Evolutionary conservation across 257 asterid genomes (phyloP).

Genomic region (Agastache rugosa): DNA sequence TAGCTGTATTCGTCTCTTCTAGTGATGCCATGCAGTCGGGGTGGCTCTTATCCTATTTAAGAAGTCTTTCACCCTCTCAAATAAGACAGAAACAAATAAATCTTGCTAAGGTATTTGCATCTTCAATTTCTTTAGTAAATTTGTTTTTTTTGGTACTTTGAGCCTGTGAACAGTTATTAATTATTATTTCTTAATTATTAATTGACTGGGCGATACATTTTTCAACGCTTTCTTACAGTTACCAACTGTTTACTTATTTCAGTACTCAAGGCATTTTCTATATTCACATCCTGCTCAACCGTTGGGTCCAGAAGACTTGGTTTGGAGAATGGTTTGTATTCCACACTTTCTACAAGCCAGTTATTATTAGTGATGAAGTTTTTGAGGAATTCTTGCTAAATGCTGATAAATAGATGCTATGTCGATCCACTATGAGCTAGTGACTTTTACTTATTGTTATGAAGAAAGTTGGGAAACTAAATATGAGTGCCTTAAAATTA

Average conservation of each 20-base stretch:
- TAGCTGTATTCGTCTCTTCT: conserved; percentile 82
- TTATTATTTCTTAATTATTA: background rate
- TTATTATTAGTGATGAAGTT: background rate
- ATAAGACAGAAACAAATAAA: conserved; percentile 66
- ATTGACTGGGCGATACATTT: background rate
- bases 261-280: conserved; percentile 84
- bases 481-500: conserved; percentile 7
- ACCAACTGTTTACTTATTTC: conserved; percentile 40
- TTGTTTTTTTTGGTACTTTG: conserved; percentile 7
- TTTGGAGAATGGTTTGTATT: conserved; percentile 89
- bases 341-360: conserved; percentile 25
- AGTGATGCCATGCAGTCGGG: conserved; percentile 81
- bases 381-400: conserved; percentile 8
- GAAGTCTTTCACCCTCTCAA: conserved; percentile 65
- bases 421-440: conserved; percentile 23
- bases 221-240: conserved; percentile 2
- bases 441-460: background rate
- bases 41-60: conserved; percentile 74
- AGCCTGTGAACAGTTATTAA: background rate
- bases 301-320: conserved; percentile 93
- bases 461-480: background rate
- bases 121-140: conserved; percentile 24
- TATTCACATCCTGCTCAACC: conserved; percentile 96
- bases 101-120: conserved; percentile 78
- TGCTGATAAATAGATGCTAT: conserved; percentile 12